These are phyloP conservation scores for Penicillium sp. DNA, from an alignment of 2,329 filamentous ascomycete species.

Conservation along the genomic window DNA sequence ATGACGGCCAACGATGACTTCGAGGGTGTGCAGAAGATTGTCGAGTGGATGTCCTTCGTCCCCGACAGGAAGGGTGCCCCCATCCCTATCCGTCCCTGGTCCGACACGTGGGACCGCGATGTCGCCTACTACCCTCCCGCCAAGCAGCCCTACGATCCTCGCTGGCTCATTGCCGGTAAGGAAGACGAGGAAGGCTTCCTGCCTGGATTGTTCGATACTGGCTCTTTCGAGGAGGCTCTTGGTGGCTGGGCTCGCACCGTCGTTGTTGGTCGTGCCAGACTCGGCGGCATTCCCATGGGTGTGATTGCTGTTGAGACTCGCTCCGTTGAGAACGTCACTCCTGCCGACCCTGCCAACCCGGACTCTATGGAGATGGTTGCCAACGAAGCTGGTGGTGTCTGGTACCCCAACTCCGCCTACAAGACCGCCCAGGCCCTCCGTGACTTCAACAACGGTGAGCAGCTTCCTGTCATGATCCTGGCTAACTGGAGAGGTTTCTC, in stretches of 20 bases:
- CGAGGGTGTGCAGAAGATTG: constrained; percentile 92
- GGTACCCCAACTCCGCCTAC: constrained; percentile 99
- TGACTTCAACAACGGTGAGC: constrained; percentile 98
- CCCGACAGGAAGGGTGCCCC: constrained; percentile 90
- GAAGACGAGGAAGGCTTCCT: constrained; percentile 76
- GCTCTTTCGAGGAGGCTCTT: constrained; percentile 92
- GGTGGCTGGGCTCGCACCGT: constrained; percentile 96
- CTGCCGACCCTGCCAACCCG: constrained; percentile 92
- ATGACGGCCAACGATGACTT: constrained; percentile 98
- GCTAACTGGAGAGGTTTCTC: constrained; percentile 99
- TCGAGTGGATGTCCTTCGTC: constrained; percentile 95
- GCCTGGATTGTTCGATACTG: constrained; percentile 87
- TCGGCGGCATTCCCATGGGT: constrained; percentile 95
- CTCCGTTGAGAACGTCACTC: constrained; percentile 90
- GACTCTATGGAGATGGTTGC: constrained; percentile 94
- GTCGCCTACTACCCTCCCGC: constrained; percentile 69
- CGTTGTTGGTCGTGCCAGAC: constrained; percentile 87
- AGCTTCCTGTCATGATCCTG: constrained; percentile 95
- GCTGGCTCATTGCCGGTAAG: constrained; percentile 85
- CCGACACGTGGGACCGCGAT: constrained; percentile 87
- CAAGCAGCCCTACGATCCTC: constrained; percentile 82
- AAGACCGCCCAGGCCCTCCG: constrained; percentile 98
- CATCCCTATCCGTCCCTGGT: constrained; percentile 78
- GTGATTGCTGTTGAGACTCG: constrained; percentile 95
- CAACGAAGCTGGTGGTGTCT: constrained; percentile 94